Percentiles rank a stretch among this genome's conserved stretches.
Conservation (phyloP, 257 asterid species). For the Agastache rugosa region DNA sequence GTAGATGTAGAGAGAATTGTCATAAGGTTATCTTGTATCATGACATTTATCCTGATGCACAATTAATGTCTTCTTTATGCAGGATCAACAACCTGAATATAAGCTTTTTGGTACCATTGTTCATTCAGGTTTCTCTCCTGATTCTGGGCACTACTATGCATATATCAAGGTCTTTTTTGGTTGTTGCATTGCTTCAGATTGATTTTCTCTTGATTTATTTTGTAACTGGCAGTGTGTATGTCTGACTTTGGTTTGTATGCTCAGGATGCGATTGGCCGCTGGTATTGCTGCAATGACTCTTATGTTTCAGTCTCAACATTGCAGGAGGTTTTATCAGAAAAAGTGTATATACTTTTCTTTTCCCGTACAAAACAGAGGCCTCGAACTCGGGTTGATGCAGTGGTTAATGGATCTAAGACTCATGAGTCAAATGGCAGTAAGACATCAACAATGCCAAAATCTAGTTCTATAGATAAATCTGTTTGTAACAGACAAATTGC, state of each 20-base stretch:
- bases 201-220: conserved; percentile 24
- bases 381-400: conserved; percentile 49
- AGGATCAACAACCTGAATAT: conserved; percentile 91
- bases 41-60: conserved; percentile 25
- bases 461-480: conserved; percentile 50
- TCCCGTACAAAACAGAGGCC: conserved; percentile 91
- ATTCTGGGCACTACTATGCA: conserved; percentile 99
- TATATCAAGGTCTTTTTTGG: conserved; percentile 76
- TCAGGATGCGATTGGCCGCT: conserved; percentile 88
- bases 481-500: conserved; percentile 38
- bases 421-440: conserved; percentile 60
- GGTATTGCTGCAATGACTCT: conserved; percentile 98
- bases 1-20: conserved; percentile 17
- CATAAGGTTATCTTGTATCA: conserved; percentile 12
- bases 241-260: conserved; percentile 37
- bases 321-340: conserved; percentile 92
- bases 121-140: conserved; percentile 95
- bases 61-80: conserved; percentile 45
- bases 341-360: conserved; percentile 88
- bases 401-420: conserved; percentile 64
- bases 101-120: conserved; percentile 92
- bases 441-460: conserved; percentile 45
- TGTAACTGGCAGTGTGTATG: conserved; percentile 16
- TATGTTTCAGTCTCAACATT: conserved; percentile 70
- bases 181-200: conserved; percentile 31